Conservation (phyloP, 176 grass and related monocot genomes). For the Paspalum notatum region DNA sequence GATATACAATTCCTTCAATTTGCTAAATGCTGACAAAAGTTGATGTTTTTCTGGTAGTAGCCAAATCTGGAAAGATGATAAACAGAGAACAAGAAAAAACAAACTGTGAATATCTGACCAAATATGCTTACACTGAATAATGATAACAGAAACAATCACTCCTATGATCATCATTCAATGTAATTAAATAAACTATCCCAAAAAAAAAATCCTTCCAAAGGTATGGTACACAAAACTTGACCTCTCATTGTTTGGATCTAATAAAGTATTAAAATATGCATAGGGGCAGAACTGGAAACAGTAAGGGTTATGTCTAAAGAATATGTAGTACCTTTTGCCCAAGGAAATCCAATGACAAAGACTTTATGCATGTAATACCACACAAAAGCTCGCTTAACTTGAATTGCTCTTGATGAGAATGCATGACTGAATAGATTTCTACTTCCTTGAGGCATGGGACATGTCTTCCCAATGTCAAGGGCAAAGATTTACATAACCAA, state of each 20-base stretch:
- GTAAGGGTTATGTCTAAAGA: background rate
- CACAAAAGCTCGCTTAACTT: conserved; percentile 25
- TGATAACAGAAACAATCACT: background rate
- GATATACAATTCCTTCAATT: background rate
- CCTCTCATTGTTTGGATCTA: background rate
- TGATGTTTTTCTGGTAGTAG: conserved; percentile 7
- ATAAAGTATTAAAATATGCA: background rate
- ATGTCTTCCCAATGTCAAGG: background rate
- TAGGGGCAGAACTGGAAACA: background rate
- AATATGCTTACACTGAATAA: background rate
- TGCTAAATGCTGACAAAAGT: conserved; percentile 13
- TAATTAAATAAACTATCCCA: background rate
- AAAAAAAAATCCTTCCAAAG: background rate
- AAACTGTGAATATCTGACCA: background rate
- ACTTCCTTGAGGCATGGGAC: conserved; percentile 32
- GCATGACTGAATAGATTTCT: background rate
- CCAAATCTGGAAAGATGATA: conserved; percentile 22
- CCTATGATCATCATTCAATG: background rate
- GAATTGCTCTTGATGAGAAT: background rate
- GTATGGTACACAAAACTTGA: background rate
- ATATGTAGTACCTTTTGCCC: conserved; percentile 10
- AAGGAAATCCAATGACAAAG: conserved; percentile 7
- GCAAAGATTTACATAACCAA: background rate
- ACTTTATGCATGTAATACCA: background rate
- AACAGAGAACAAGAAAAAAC: background rate